Evolutionary conservation across 306 rosid species (phyloP).

Genomic region (Ormosia semicastrata): DNA sequence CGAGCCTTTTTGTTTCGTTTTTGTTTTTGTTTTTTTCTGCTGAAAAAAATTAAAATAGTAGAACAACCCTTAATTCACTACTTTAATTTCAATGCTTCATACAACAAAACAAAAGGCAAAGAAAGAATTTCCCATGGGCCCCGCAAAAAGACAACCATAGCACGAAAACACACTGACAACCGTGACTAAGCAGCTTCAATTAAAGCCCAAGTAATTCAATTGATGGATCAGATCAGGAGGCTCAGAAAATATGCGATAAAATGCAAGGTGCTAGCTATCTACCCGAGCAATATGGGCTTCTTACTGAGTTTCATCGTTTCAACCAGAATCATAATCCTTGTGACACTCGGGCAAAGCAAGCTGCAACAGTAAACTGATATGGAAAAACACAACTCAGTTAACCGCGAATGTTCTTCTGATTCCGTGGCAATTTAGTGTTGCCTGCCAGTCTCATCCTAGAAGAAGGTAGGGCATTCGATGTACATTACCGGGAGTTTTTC

Average conservation of each 20-base stretch:
- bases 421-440: no score
- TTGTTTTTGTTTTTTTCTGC: not conserved
- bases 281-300: no score
- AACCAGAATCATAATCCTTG: no score
- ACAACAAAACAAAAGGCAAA: not conserved
- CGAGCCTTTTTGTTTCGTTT: not conserved
- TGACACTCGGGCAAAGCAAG: no score
- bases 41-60: not conserved
- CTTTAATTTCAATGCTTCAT: slow-evolving; percentile 5
- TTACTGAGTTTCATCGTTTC: no score
- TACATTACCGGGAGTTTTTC: no score
- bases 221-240: not conserved
- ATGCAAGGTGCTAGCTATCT: no score
- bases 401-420: no score
- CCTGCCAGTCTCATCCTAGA: no score
- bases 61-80: not conserved
- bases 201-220: not conserved
- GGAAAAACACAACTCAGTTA: no score
- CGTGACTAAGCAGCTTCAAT: not conserved
- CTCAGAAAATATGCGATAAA: not conserved
- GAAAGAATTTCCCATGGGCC: not conserved
- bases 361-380: no score
- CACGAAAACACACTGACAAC: not conserved
- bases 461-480: no score
- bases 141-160: not conserved